Percentiles rank a stretch among this genome's conserved stretches.
These are phyloP conservation scores for Pichia sporocuriosa DNA, from an alignment of 805 yeast genomes.

Conservation along the genomic window DNA sequence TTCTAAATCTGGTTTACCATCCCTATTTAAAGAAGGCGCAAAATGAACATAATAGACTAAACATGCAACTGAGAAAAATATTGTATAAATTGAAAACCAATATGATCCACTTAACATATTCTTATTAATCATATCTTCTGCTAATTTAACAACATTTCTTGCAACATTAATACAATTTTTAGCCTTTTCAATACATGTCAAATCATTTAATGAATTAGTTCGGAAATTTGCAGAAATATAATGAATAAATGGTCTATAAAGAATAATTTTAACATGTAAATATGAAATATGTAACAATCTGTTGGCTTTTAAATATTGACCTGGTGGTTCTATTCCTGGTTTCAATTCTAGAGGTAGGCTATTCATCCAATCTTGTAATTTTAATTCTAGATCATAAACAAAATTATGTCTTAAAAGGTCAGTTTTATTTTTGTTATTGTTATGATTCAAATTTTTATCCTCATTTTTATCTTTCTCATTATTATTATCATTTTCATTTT, in stretches of 20 bases:
- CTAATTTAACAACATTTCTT: conserved; percentile 69
- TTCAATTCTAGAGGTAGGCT: conserved; percentile 62
- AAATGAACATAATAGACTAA: conserved; percentile 70
- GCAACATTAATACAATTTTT: conserved; percentile 81
- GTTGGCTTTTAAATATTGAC: conserved; percentile 64
- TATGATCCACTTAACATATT: conserved; percentile 75
- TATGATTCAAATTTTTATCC: neutral
- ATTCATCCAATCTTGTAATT: conserved; percentile 66
- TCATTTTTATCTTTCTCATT: neutral
- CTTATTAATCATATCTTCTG: conserved; percentile 71
- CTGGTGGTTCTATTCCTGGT: conserved; percentile 65
- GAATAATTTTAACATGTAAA: conserved; percentile 68
- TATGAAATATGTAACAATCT: conserved; percentile 65
- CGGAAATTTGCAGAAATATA: conserved; percentile 55
- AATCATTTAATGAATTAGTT: conserved; percentile 33
- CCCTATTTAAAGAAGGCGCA: conserved; percentile 28
- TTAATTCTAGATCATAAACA: conserved; percentile 60
- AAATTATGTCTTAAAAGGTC: conserved; percentile 29
- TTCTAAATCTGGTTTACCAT: conserved; percentile 41
- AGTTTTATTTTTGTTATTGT: conserved; percentile 14
- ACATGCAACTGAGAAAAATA: conserved; percentile 84
- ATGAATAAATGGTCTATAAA: conserved; percentile 86
- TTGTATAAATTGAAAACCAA: conserved; percentile 87
- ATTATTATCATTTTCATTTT: conserved; percentile 1
- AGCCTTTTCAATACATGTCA: conserved; percentile 65